phyloP scores from a whole-genome alignment of 169 alveolate species.

The Plasmodium knowlesi region DNA sequence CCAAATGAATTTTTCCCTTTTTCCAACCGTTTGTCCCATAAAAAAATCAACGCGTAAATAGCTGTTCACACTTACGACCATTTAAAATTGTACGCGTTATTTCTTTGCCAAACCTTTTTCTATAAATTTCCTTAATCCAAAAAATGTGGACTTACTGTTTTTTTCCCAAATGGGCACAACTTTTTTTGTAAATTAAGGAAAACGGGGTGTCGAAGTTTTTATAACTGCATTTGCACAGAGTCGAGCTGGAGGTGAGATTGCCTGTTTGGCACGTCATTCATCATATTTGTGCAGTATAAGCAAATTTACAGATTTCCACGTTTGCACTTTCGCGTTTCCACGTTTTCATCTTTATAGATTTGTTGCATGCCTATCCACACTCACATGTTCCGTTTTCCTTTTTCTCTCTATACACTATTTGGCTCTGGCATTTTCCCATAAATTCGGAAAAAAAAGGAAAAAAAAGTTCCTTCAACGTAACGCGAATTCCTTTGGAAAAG shows the following conservation, averaged over 20 bases:
- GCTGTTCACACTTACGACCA: not conserved
- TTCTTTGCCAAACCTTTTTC: not conserved
- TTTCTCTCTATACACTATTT: constrained; percentile 21
- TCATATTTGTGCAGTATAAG: not conserved
- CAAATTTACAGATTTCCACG: not conserved
- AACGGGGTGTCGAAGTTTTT: not conserved
- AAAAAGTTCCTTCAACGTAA: not conserved
- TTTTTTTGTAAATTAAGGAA: not conserved
- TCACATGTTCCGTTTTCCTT: not conserved
- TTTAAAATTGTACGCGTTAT: not conserved
- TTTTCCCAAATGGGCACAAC: constrained; percentile 6
- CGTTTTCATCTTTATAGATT: not conserved
- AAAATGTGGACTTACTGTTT: not conserved
- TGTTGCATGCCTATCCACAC: not conserved
- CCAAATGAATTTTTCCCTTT: not conserved
- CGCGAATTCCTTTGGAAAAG: not conserved
- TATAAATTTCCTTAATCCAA: not conserved
- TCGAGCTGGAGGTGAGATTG: not conserved
- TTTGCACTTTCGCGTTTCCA: not conserved
- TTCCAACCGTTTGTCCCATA: not conserved
- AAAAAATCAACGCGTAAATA: not conserved
- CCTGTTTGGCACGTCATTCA: not conserved
- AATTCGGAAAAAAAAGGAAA: constrained; percentile 11
- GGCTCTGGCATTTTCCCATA: constrained; percentile 35
- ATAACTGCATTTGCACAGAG: not conserved